Evolutionary conservation across 345 rosid species (phyloP).

Genomic region (Arabidopsis arenosa): DNA sequence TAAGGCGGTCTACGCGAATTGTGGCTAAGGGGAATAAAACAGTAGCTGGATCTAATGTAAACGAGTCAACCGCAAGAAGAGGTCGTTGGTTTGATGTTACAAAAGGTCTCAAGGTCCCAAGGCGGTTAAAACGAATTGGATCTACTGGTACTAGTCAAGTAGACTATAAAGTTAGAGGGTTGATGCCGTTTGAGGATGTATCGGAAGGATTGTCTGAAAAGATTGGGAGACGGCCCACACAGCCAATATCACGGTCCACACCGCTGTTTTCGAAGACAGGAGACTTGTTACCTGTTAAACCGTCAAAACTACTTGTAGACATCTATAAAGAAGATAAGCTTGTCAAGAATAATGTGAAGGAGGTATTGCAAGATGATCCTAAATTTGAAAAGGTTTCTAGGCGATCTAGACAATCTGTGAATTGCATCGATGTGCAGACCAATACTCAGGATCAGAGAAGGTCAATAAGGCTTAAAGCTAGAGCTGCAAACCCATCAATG

Average conservation of each 20-base stretch:
- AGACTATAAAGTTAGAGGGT: background rate
- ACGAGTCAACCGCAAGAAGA: background rate
- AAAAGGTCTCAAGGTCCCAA: background rate
- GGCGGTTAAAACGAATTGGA: constrained; percentile 14
- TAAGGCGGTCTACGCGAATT: constrained; percentile 31
- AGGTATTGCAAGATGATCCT: constrained; percentile 5
- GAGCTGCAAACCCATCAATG: background rate
- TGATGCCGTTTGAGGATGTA: background rate
- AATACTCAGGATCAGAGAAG: constrained; percentile 4
- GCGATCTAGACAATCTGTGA: background rate
- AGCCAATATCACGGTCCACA: background rate
- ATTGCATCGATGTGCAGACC: background rate
- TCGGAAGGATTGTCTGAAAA: background rate
- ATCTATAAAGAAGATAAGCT: background rate
- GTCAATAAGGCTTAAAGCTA: constrained; percentile 18
- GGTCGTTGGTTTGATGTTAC: background rate
- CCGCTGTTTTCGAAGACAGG: background rate
- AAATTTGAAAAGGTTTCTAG: constrained; percentile 12
- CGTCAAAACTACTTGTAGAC: constrained; percentile 20
- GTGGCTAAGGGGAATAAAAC: constrained; percentile 4
- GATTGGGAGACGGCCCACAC: constrained; percentile 9
- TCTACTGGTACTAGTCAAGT: constrained; percentile 4
- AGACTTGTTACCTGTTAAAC: background rate
- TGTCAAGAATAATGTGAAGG: constrained; percentile 1
- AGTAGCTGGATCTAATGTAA: background rate